Evolutionary conservation across 202 grass and related monocot species (phyloP).

Genomic region (Tripidium arundinaceum): DNA sequence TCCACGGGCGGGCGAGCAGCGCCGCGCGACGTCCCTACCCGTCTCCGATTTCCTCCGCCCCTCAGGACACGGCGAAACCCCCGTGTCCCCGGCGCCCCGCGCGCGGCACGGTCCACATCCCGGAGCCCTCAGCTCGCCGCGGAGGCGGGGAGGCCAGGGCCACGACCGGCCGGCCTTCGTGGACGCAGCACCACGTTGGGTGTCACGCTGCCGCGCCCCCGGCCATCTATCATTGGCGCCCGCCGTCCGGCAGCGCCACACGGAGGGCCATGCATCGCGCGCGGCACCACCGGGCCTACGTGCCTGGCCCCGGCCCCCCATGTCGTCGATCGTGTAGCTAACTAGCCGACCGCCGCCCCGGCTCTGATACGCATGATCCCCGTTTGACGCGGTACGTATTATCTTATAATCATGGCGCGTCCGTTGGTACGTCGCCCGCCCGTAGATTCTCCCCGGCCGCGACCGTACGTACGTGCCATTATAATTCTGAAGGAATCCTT

Average conservation of each 20-base stretch:
- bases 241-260: neutral
- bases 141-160: neutral
- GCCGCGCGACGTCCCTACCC: neutral
- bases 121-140: neutral
- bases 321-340: neutral
- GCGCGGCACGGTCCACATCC: conserved; percentile 28
- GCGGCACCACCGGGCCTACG: neutral
- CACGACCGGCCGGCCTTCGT: neutral
- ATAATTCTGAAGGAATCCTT: too few species aligned
- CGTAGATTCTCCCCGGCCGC: too few species aligned
- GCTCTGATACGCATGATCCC: too few species aligned
- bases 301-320: neutral
- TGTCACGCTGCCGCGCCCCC: neutral
- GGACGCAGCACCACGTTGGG: conserved; percentile 31
- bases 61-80: conserved; percentile 1
- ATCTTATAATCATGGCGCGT: too few species aligned
- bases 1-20: too few species aligned
- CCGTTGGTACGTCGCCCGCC: too few species aligned
- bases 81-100: conserved; percentile 4
- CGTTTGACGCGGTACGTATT: too few species aligned
- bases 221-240: neutral
- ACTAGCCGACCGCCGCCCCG: neutral
- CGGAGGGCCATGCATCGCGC: neutral
- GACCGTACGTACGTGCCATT: too few species aligned
- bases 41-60: neutral